phyloP scores from a whole-genome alignment of 805 yeast genomes.

The Ogataea siamensis region DNA sequence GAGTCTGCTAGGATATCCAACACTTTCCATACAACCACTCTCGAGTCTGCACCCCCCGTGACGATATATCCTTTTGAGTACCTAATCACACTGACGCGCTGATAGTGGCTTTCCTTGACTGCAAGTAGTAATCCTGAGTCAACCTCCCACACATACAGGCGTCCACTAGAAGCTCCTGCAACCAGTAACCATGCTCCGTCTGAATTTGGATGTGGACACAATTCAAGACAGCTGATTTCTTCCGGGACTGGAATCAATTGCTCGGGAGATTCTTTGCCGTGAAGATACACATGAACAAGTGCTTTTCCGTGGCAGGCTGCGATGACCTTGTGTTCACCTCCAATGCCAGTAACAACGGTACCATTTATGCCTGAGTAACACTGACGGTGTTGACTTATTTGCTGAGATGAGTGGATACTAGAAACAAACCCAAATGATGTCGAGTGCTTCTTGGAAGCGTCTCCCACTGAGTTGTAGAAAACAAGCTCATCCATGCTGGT shows the following conservation, averaged over 20 bases:
- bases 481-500: constrained; percentile 49
- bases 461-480: constrained; percentile 46
- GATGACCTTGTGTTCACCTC: constrained; percentile 52
- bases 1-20: constrained; percentile 51
- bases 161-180: constrained; percentile 75
- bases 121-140: constrained; percentile 69
- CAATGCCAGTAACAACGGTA: constrained; percentile 44
- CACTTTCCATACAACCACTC: constrained; percentile 72
- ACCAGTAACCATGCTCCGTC: constrained; percentile 52
- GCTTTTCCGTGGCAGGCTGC: constrained; percentile 73
- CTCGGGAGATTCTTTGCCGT: constrained; percentile 69
- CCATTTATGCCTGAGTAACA: constrained; percentile 48
- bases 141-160: constrained; percentile 82
- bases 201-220: constrained; percentile 36
- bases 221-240: constrained; percentile 55
- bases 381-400: constrained; percentile 50
- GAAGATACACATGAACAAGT: constrained; percentile 65
- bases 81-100: constrained; percentile 57
- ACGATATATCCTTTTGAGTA: constrained; percentile 66
- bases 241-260: constrained; percentile 87
- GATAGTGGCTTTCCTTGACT: constrained; percentile 84
- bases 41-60: constrained; percentile 79
- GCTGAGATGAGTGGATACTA: constrained; percentile 47
- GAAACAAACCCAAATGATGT: constrained; percentile 38
- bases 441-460: constrained; percentile 36